These are phyloP conservation scores for Jacaranda copaia DNA, from an alignment of 257 asterid genomes.

Conservation along the genomic window DNA sequence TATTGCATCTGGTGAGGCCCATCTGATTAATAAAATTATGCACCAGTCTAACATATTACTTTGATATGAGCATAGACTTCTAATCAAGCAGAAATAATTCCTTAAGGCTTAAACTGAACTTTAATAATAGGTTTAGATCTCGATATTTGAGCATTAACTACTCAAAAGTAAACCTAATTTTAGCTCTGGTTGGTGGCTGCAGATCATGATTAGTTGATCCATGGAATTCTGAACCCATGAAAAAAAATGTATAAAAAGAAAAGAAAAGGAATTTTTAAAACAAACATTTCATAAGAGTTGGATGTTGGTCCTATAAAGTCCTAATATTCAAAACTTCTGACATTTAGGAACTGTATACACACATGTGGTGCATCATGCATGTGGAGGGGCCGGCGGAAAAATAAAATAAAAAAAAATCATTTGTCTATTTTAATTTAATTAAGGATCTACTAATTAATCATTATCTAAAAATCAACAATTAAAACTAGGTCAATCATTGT, in stretches of 20 bases:
- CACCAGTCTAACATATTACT: not conserved
- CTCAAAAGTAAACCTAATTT: constrained; percentile 28
- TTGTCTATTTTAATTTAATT: not conserved
- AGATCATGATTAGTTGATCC: constrained; percentile 54
- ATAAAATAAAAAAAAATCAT: constrained; percentile 7
- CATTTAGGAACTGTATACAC: constrained; percentile 21
- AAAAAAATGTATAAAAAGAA: not conserved
- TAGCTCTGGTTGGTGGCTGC: constrained; percentile 46
- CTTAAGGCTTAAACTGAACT: not conserved
- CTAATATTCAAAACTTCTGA: constrained; percentile 38
- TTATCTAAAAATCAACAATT: constrained; percentile 28
- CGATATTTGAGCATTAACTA: constrained; percentile 27
- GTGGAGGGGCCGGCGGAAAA: constrained; percentile 39
- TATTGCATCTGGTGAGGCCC: not conserved
- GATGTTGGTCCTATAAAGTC: not conserved
- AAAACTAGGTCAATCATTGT: constrained; percentile 44
- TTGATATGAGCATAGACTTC: too few species aligned
- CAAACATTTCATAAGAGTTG: constrained; percentile 13
- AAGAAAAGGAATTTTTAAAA: not conserved
- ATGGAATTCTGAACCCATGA: constrained; percentile 42
- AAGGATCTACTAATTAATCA: constrained; percentile 17
- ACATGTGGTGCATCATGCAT: constrained; percentile 41
- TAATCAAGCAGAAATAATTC: too few species aligned
- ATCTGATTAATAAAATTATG: not conserved
- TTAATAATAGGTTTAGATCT: constrained; percentile 28